Base-by-base conservation (phyloP, 352 stramenopile species). In the Globisporangium parvum region DNA sequence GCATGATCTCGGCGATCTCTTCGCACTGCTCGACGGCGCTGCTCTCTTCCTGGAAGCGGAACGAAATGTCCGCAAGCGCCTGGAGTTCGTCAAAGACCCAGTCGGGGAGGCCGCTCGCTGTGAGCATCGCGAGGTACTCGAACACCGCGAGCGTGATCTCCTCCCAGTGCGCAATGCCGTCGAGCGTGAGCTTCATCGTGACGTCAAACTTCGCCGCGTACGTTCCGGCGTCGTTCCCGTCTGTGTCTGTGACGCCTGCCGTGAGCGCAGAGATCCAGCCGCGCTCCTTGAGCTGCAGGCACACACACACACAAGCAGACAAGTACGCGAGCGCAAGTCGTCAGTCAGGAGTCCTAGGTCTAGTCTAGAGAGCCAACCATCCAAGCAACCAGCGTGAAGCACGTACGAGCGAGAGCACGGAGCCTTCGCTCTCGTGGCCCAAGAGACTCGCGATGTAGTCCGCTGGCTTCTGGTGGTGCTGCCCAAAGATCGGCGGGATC, bases 381-480 rank as follows among this genome's bases (percentile, higher is more conserved):
- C 17, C 40, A 21, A 55, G 18, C 23, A 21, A 55, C 12, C 23
- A 54, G 35, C 14, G 11, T 37, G 17, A 21, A 17, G 35, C 56
- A 53, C 46, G 33, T 70, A 94, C 81, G 63, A 88, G 66, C 33
- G 79, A 91, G 18, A 95, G 60, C 23, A 95, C 67, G 1, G 81
- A 93, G 17, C 85, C 85, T 73, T 91, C 76, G 46, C 80, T 87
- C 67, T 95, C 85, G 55, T 95, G 77, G 2, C 85, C 85, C 6
- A 93, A 59, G 3, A 95, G 76, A 56, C 75, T 85, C 45, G 80
- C 81, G 21, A 95, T 70, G 41, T 92, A 93, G 49, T 92, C 80
- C 20, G 80, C 70, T 1, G 85, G 85, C 23, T 93, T 93, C 35
- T 90, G 75, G 24, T 77, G 71, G 65, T 93, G 75, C 12, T 71